Percentiles rank a stretch among this genome's conserved stretches.
Conservation (phyloP, 2,329 filamentous ascomycete species). For the Zelopaecilomyces penicillatus region DNA sequence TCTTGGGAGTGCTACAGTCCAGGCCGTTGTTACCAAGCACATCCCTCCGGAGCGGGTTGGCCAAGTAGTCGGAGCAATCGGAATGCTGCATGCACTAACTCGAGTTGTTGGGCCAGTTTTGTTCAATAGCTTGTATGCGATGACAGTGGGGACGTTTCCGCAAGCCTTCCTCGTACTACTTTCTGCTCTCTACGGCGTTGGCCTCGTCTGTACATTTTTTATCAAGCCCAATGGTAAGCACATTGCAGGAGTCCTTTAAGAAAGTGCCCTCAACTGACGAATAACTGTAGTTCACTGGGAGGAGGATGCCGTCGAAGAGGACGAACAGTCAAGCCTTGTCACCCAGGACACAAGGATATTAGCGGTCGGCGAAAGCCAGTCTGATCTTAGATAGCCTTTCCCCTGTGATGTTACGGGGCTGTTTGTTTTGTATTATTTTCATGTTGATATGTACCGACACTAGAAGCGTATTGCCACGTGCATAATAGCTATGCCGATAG, state of each 20-base stretch:
- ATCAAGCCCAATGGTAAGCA: conserved; percentile 66
- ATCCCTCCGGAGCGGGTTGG: conserved; percentile 75
- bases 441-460: too few species aligned
- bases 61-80: conserved; percentile 79
- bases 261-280: conserved; percentile 9
- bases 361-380: background rate
- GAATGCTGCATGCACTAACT: conserved; percentile 74
- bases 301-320: conserved; percentile 16
- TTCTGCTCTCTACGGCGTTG: conserved; percentile 54
- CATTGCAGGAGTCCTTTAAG: background rate
- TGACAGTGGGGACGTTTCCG: conserved; percentile 68
- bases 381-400: background rate
- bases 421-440: too few species aligned
- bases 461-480: too few species aligned
- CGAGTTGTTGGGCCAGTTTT: conserved; percentile 70
- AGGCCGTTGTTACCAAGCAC: conserved; percentile 82
- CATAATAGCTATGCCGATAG: too few species aligned
- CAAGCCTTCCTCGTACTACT: conserved; percentile 79
- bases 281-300: conserved; percentile 25
- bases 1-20: conserved; percentile 75
- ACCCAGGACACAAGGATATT: background rate
- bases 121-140: conserved; percentile 80
- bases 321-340: conserved; percentile 6
- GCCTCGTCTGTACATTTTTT: conserved; percentile 59
- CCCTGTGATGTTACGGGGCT: too few species aligned